Evolutionary conservation across 371 early-diverging fungal species (phyloP).

Genomic region (Gilbertella persicaria): DNA sequence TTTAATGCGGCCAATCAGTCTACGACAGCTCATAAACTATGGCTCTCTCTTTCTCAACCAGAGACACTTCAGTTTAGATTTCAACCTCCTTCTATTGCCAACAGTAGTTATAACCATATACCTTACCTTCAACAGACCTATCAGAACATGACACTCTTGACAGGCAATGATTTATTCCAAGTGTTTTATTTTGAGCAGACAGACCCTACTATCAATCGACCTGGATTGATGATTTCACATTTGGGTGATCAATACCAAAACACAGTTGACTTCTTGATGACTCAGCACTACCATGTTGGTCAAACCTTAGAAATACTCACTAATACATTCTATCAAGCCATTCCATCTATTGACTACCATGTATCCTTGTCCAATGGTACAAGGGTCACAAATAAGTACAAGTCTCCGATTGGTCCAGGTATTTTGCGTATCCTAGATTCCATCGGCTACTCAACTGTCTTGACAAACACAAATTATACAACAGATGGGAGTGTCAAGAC

Average conservation of each 20-base stretch:
- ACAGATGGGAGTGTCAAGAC: conserved; percentile 35
- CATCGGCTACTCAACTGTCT: conserved; percentile 45
- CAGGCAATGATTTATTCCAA: conserved; percentile 29
- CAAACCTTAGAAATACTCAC: conserved; percentile 35
- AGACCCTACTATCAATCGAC: conserved; percentile 36
- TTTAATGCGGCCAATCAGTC: conserved; percentile 42
- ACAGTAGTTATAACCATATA: conserved; percentile 36
- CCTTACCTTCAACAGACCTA: conserved; percentile 38
- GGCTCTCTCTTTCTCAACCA: conserved; percentile 32
- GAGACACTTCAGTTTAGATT: conserved; percentile 38
- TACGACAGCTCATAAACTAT: conserved; percentile 31
- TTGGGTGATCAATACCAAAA: conserved; percentile 31
- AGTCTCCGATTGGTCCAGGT: conserved; percentile 50
- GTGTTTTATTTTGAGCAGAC: conserved; percentile 22
- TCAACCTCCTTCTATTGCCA: conserved; percentile 22
- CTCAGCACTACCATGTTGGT: conserved; percentile 24
- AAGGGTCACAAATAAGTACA: conserved; percentile 19
- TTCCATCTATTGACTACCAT: conserved; percentile 36
- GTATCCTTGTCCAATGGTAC: conserved; percentile 10
- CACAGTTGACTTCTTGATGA: conserved; percentile 49
- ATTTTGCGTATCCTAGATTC: conserved; percentile 46
- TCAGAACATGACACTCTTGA: conserved; percentile 37
- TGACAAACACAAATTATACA: conserved; percentile 44
- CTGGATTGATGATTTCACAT: conserved; percentile 46
- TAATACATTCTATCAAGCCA: conserved; percentile 17